Percentiles rank a stretch among this genome's conserved stretches.
Conservation (phyloP, 1,284 basidiomycete genomes). For the Porodaedalea pini region DNA sequence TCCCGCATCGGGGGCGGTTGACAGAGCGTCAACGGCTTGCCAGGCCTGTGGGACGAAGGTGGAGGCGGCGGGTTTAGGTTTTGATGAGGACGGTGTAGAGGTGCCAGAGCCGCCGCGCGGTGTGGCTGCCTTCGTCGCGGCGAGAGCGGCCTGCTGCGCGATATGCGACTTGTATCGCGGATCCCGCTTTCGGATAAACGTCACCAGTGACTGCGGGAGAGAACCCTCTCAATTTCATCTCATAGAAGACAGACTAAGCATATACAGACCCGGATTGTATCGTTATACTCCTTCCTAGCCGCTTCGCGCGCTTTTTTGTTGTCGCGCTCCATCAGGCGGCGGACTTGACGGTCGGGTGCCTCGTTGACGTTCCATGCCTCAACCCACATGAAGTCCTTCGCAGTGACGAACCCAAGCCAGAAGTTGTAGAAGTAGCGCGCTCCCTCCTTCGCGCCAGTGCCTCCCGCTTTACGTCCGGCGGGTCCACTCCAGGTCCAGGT, state of each 20-base stretch:
- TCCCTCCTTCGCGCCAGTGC: slow-evolving; percentile 39
- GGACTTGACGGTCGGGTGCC: slow-evolving; percentile 82
- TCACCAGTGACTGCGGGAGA: slow-evolving; percentile 64
- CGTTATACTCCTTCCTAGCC: slow-evolving; percentile 89
- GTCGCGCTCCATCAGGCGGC: slow-evolving; percentile 93
- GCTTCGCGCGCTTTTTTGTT: slow-evolving; percentile 91
- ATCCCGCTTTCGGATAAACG: slow-evolving; percentile 90
- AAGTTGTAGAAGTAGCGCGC: slow-evolving; percentile 79
- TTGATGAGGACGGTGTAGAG: slow-evolving; percentile 22
- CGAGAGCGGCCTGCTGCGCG: slow-evolving; percentile 42
- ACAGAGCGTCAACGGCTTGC: slow-evolving; percentile 57
- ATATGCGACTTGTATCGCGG: slow-evolving; percentile 83
- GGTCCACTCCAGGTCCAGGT: slow-evolving; percentile 66
- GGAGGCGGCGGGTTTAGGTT: slow-evolving; percentile 17
- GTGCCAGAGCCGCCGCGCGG: slow-evolving; percentile 21
- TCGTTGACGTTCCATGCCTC: slow-evolving; percentile 83
- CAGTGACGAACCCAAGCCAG: slow-evolving; percentile 86
- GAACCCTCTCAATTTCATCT: background rate
- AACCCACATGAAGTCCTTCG: slow-evolving; percentile 89
- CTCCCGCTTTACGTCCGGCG: slow-evolving; percentile 30
- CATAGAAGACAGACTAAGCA: background rate
- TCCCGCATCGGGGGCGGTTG: slow-evolving; percentile 46
- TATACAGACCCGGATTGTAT: slow-evolving; percentile 72
- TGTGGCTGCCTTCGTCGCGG: slow-evolving; percentile 33
- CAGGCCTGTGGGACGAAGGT: slow-evolving; percentile 79